Evolutionary conservation across 805 yeast species (phyloP).

Genomic region (Barnettozyma vustinii): DNA sequence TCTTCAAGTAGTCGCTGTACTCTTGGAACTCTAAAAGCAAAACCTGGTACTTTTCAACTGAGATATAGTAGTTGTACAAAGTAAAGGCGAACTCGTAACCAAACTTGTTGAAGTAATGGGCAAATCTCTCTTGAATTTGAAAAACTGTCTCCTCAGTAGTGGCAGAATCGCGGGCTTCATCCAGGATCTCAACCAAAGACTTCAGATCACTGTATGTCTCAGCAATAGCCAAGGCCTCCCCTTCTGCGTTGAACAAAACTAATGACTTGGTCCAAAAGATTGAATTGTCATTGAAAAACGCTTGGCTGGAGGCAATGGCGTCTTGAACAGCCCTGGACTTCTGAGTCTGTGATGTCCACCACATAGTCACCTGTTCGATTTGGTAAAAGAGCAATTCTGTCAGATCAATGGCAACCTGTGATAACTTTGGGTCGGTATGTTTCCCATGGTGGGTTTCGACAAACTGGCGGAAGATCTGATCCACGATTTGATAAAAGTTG

Average conservation of each 20-base stretch:
- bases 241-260: constrained; percentile 42
- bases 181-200: constrained; percentile 51
- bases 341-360: constrained; percentile 25
- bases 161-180: constrained; percentile 34
- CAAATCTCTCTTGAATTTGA: constrained; percentile 29
- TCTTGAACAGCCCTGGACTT: constrained; percentile 21
- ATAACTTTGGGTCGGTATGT: constrained; percentile 10
- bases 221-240: constrained; percentile 54
- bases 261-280: constrained; percentile 57
- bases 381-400: constrained; percentile 38
- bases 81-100: constrained; percentile 65
- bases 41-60: constrained; percentile 43
- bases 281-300: constrained; percentile 27
- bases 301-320: constrained; percentile 13
- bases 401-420: constrained; percentile 28
- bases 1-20: constrained; percentile 42
- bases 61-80: constrained; percentile 54
- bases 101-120: constrained; percentile 50
- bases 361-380: constrained; percentile 29
- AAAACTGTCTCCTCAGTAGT: constrained; percentile 16
- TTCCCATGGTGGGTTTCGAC: constrained; percentile 10
- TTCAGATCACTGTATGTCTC: constrained; percentile 62
- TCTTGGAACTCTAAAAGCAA: constrained; percentile 54
- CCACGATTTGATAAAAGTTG: constrained; percentile 33
- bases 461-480: constrained; percentile 34